These are phyloP conservation scores for Aspergillus taichungensis DNA, from an alignment of 495 filamentous ascomycete genomes.

Conservation along the genomic window DNA sequence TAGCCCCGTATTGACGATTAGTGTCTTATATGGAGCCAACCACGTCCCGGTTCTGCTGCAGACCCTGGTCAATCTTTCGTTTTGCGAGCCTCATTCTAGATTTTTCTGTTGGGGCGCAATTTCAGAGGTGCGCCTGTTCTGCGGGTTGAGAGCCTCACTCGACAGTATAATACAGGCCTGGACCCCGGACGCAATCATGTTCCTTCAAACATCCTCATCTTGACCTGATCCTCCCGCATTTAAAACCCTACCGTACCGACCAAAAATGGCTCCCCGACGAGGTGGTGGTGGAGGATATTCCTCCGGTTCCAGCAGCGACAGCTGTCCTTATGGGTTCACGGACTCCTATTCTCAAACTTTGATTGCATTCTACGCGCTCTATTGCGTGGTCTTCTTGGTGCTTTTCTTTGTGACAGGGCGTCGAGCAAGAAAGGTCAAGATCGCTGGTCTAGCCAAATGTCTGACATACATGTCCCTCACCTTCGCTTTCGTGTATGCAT, in stretches of 20 bases:
- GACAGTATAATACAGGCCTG: too few relatives aligned
- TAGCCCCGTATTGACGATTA: too few relatives aligned
- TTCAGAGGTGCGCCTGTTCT: too few relatives aligned
- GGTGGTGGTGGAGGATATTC: neutral
- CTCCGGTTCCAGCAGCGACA: neutral
- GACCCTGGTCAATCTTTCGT: too few relatives aligned
- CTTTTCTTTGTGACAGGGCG: neutral
- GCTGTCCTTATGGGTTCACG: constrained; percentile 1
- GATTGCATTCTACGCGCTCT: constrained; percentile 11
- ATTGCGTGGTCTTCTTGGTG: constrained; percentile 6
- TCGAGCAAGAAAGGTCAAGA: too few relatives aligned
- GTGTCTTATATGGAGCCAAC: too few relatives aligned
- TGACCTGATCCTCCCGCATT: neutral
- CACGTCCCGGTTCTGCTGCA: too few relatives aligned
- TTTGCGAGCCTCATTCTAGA: too few relatives aligned
- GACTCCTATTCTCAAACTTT: neutral
- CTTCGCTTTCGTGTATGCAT: constrained; percentile 7
- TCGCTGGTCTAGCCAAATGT: too few relatives aligned
- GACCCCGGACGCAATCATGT: too few relatives aligned
- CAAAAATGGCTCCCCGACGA: constrained; percentile 1
- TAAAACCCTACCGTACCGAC: neutral
- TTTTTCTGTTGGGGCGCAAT: too few relatives aligned
- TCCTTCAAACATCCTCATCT: neutral
- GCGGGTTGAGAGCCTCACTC: too few relatives aligned
- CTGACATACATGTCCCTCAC: constrained; percentile 1